Conservation (phyloP, 2,329 filamentous ascomycete genomes). For the Pseudogymnoascus sp. region DNA sequence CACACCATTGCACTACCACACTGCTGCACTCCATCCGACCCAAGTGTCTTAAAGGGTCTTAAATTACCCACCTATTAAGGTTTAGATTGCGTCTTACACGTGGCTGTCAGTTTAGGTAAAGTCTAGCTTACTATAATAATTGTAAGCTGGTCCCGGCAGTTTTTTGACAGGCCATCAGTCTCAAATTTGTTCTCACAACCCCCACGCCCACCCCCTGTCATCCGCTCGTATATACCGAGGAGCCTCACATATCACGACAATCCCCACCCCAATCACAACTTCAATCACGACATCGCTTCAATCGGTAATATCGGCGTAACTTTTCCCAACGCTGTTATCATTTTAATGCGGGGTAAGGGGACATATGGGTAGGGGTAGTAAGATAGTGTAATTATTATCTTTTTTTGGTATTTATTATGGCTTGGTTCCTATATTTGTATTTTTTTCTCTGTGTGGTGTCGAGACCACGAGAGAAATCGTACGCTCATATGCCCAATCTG, state of each 20-base stretch:
- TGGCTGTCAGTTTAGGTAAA: neutral
- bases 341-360: neutral
- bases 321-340: conserved; percentile 5
- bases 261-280: conserved; percentile 16
- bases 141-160: neutral
- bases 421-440: neutral
- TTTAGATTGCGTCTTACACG: neutral
- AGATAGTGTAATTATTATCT: neutral
- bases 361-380: neutral
- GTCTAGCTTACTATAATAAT: neutral
- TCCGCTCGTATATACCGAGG: neutral
- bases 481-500: conserved; percentile 7
- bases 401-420: neutral
- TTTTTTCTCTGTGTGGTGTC: neutral
- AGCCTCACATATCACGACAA: neutral
- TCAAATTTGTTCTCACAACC: neutral
- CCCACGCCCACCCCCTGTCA: neutral
- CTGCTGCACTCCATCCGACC: neutral
- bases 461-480: neutral
- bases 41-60: neutral
- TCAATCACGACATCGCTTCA: conserved; percentile 21
- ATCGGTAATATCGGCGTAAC: conserved; percentile 14
- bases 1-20: neutral
- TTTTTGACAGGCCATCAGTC: neutral
- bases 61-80: neutral